These are phyloP conservation scores for Nicotiana undulata DNA, from an alignment of 257 asterid genomes.

Conservation along the genomic window DNA sequence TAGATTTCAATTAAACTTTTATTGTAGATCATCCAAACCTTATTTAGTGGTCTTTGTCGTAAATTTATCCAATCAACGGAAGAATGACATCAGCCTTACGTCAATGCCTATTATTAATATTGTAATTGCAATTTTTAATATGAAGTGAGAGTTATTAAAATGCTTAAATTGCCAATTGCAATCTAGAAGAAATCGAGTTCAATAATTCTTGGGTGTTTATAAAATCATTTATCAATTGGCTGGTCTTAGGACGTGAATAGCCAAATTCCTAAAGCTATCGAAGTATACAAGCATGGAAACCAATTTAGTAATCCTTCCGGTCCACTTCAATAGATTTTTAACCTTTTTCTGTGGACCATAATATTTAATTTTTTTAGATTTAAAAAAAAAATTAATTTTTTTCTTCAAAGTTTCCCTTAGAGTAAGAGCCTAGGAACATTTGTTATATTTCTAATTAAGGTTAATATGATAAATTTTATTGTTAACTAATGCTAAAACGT, in stretches of 20 bases:
- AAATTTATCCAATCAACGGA: background rate
- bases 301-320: background rate
- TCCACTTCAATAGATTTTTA: too few species aligned
- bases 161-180: background rate
- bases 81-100: background rate
- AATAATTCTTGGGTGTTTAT: background rate
- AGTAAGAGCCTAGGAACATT: too few species aligned
- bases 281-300: background rate
- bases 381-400: too few species aligned
- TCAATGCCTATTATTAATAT: background rate
- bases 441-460: too few species aligned
- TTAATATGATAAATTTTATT: too few species aligned
- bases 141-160: background rate
- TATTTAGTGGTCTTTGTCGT: background rate
- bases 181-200: background rate
- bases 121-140: too few species aligned
- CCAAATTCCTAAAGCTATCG: background rate
- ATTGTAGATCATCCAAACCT: background rate
- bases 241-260: background rate
- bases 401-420: too few species aligned
- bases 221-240: background rate
- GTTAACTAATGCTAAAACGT: too few species aligned
- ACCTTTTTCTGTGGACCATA: too few species aligned
- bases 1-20: background rate
- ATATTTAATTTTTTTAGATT: too few species aligned